Percentiles rank a stretch among this genome's conserved stretches.
Conservation (phyloP, 768 basidiomycete genomes). For the Cystofilobasidium ferigula region DNA sequence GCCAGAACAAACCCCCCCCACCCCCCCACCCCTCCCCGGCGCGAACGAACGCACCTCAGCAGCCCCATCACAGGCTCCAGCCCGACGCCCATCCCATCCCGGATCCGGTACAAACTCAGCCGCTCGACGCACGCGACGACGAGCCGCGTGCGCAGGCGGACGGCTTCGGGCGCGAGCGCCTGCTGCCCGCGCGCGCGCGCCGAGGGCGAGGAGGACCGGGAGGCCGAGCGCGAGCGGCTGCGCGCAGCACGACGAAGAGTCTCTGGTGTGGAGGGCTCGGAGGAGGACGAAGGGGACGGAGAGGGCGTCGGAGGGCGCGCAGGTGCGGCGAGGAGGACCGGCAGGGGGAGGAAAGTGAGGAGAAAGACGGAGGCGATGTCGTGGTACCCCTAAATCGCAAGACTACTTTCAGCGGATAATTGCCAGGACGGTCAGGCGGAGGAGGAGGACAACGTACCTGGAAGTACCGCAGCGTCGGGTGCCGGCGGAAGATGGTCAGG, state of each 20-base stretch:
- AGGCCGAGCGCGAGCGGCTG: neutral
- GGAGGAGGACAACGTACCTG: constrained; percentile 45
- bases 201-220: too few species aligned
- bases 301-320: neutral
- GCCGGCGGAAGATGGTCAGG: constrained; percentile 59
- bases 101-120: constrained; percentile 60
- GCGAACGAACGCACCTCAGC: constrained; percentile 51
- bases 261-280: neutral
- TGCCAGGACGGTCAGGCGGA: neutral
- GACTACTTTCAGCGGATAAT: too few species aligned
- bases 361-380: constrained; percentile 74
- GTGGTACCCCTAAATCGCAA: constrained; percentile 94
- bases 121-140: constrained; percentile 50
- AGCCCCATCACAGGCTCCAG: constrained; percentile 77
- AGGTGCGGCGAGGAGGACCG: neutral
- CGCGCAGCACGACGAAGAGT: neutral
- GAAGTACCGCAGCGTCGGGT: constrained; percentile 68
- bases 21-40: too few species aligned
- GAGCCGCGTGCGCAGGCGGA: constrained; percentile 23
- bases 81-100: constrained; percentile 78
- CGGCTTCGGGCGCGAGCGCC: neutral
- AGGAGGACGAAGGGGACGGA: neutral
- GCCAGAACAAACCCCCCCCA: too few species aligned
- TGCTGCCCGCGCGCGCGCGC: neutral
- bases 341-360: constrained; percentile 34